phyloP scores from a whole-genome alignment of 257 asterid species.

The Salvia miltiorrhiza region DNA sequence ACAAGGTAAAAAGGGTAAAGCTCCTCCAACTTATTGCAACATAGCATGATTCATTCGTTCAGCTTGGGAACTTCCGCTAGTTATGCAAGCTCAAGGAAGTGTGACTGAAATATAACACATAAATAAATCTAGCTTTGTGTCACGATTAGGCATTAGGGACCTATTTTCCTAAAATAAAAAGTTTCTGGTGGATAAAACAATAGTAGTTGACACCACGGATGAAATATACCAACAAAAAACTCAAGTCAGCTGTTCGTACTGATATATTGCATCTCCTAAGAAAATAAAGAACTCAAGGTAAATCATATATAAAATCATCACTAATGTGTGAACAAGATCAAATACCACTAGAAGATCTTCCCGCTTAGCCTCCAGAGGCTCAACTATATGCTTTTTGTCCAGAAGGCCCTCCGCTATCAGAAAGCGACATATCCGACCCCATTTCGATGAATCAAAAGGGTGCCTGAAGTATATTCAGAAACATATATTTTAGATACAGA shows the following conservation, averaged over 20 bases:
- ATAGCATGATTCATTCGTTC: neutral
- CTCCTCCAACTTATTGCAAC: neutral
- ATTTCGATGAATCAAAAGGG: conserved; percentile 96
- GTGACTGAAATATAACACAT: neutral
- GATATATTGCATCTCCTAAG: neutral
- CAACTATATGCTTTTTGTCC: conserved; percentile 58
- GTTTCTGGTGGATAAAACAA: neutral
- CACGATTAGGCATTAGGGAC: neutral
- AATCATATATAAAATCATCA: neutral
- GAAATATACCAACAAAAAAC: neutral
- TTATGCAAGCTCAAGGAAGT: neutral
- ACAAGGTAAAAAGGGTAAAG: neutral
- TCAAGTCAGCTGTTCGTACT: neutral
- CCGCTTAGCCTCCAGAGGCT: conserved; percentile 80
- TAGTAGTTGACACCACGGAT: neutral
- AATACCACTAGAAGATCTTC: conserved; percentile 94
- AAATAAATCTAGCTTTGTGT: neutral
- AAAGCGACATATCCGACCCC: conserved; percentile 91
- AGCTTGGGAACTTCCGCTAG: neutral
- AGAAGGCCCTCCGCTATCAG: conserved; percentile 61
- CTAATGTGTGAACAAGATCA: conserved; percentile 6
- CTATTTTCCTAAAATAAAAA: neutral
- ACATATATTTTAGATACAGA: neutral
- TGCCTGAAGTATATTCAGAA: conserved; percentile 54
- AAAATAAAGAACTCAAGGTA: neutral